phyloP scores from a whole-genome alignment of 2,329 filamentous ascomycete genomes.

The Grosmannia clavigera region DNA sequence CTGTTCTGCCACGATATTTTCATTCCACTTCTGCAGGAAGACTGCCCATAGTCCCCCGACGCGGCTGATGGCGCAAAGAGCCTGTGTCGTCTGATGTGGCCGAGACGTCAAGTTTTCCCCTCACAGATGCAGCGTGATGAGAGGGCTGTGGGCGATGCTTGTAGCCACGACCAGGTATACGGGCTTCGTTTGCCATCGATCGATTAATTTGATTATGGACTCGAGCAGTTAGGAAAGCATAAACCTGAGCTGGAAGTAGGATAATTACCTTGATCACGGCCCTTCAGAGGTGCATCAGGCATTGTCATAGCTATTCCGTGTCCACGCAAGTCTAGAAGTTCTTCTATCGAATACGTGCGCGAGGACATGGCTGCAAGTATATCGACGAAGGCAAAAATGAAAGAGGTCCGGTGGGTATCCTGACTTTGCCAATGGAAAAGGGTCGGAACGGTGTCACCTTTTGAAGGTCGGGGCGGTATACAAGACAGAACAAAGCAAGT shows the following conservation, averaged over 20 bases:
- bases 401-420: constrained; percentile 6
- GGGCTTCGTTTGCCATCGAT: constrained; percentile 1
- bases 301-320: constrained; percentile 1
- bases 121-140: background rate
- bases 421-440: constrained; percentile 11
- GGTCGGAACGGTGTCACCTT: background rate
- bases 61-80: constrained; percentile 14
- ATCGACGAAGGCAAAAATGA: constrained; percentile 11
- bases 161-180: constrained; percentile 5
- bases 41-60: background rate
- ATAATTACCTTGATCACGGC: constrained; percentile 5
- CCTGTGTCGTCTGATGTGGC: constrained; percentile 23
- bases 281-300: constrained; percentile 4
- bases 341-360: constrained; percentile 8
- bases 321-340: constrained; percentile 12
- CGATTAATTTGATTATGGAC: background rate
- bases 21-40: constrained; percentile 14
- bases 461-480: constrained; percentile 1
- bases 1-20: constrained; percentile 29
- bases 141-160: constrained; percentile 6
- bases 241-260: background rate
- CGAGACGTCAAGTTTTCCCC: constrained; percentile 20
- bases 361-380: constrained; percentile 7
- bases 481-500: constrained; percentile 10
- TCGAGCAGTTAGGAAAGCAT: background rate